Percentiles rank a stretch among this genome's conserved stretches.
phyloP scores from a whole-genome alignment of 2,329 filamentous ascomycete genomes.

The Alternaria sp. region DNA sequence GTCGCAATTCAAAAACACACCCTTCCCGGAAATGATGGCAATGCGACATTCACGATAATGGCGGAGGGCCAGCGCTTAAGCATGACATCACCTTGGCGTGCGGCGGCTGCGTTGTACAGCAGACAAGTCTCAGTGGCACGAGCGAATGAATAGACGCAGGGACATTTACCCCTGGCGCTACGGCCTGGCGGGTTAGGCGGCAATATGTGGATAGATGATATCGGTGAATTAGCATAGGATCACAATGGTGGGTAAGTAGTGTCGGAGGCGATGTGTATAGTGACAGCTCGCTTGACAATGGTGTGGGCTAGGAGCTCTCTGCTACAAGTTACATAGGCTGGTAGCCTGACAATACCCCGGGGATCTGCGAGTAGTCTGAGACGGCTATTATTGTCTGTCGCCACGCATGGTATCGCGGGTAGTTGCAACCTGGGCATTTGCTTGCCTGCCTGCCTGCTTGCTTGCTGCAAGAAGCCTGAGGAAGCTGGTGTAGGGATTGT shows the following conservation, averaged over 20 bases:
- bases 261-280: not conserved
- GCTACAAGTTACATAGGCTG: not conserved
- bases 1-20: not conserved
- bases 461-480: not conserved
- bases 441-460: not conserved
- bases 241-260: not conserved
- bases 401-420: not conserved
- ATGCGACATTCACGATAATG: conserved; percentile 3
- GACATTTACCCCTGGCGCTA: conserved; percentile 14
- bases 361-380: conserved; percentile 7
- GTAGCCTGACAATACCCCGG: not conserved
- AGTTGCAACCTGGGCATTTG: not conserved
- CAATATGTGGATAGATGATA: conserved; percentile 11
- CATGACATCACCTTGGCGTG: conserved; percentile 22
- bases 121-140: conserved; percentile 8
- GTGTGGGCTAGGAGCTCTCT: conserved; percentile 3
- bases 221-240: conserved; percentile 6
- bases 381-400: conserved; percentile 9
- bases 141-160: conserved; percentile 19
- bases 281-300: conserved; percentile 5
- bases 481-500: not conserved
- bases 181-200: conserved; percentile 5
- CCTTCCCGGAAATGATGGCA: not conserved
- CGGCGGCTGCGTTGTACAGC: conserved; percentile 6
- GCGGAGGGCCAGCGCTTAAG: conserved; percentile 12